Base-by-base conservation (phyloP, 176 grass and related monocot genomes). In the Oryza brachyantha region DNA sequence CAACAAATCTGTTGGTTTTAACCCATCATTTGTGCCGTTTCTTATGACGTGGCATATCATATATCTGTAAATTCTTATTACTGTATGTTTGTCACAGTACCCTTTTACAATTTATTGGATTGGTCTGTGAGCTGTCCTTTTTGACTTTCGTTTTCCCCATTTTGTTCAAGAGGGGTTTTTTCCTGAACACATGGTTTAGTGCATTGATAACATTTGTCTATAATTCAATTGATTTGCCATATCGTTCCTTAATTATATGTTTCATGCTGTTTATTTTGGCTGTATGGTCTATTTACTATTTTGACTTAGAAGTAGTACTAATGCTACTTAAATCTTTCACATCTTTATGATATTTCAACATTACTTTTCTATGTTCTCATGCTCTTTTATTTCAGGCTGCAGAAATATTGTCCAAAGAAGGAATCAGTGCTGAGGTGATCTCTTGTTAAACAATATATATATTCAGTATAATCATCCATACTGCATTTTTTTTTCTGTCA, bases 391-490 rank as follows among this genome's bases (percentile, higher is more conserved):
- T 84, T 83, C 88, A 98, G 96, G 96, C 92, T 76, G 92, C 96
- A 21, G 90, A 98, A 43, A 83, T 98, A 75, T 62, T 98, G 61
- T 88, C 92, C 43, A 93, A 92, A 78, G 96, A 98, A 91, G 96
- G 96, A 76, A 98, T 98, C 13, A 91, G 70, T 64, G 96, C 92
- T 22, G 96, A 98, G 96, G 96, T 98, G 86, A 88, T 76, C 60
- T 45, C 54, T 84, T 78, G 52, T 25, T 26, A 63, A 70, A 63
- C 28, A 61, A 32, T 45, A 54, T 81, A 54, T 81, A 69, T 79
- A 19, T 82, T 86, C 29, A 65, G 8, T 76, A 36, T 83, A 46
- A 79, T 12, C 37, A 19, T 66, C 8, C 1, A 68, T 11, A 78
- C 13, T 73, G 8, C 8, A 46, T 74, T 9, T 58, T 41, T 0